These are phyloP conservation scores for Diplodia intermedia DNA, from an alignment of 2,329 filamentous ascomycete species.

Conservation along the genomic window DNA sequence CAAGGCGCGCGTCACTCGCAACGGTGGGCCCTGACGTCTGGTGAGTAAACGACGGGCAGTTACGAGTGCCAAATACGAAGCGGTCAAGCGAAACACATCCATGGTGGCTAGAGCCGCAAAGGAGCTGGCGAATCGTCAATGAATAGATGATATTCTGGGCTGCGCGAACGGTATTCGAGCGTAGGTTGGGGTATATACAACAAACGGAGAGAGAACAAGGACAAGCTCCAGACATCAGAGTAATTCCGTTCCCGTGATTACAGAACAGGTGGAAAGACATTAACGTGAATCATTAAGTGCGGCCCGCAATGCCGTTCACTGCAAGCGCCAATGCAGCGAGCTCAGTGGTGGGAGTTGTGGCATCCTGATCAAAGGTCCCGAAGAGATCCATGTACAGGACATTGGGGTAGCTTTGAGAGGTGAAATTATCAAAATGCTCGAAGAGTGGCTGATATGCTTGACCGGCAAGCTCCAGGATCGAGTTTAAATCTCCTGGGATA, in stretches of 20 bases:
- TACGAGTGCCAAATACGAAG: too few relatives aligned
- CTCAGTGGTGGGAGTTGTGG: slow-evolving; percentile 40
- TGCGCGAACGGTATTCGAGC: background rate
- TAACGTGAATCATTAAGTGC: slow-evolving; percentile 11
- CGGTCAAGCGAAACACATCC: too few relatives aligned
- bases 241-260: background rate
- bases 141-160: background rate
- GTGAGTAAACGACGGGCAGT: too few relatives aligned
- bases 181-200: slow-evolving; percentile 15
- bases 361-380: slow-evolving; percentile 41
- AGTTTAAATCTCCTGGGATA: slow-evolving; percentile 40
- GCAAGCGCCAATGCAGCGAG: slow-evolving; percentile 46
- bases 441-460: slow-evolving; percentile 44
- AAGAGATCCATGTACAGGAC: slow-evolving; percentile 47
- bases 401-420: slow-evolving; percentile 45
- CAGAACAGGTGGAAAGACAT: background rate
- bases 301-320: slow-evolving; percentile 38
- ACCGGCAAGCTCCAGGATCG: slow-evolving; percentile 45
- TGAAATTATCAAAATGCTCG: slow-evolving; percentile 45
- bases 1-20: too few relatives aligned
- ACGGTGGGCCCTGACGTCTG: too few relatives aligned
- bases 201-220: background rate
- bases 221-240: background rate
- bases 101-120: too few relatives aligned
- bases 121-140: too few relatives aligned